A percentile compares a stretch with the other conserved stretches of the same genome.
phyloP scores from a whole-genome alignment of 1,139 yeast species.

The Blastobotrys serpentis region DNA sequence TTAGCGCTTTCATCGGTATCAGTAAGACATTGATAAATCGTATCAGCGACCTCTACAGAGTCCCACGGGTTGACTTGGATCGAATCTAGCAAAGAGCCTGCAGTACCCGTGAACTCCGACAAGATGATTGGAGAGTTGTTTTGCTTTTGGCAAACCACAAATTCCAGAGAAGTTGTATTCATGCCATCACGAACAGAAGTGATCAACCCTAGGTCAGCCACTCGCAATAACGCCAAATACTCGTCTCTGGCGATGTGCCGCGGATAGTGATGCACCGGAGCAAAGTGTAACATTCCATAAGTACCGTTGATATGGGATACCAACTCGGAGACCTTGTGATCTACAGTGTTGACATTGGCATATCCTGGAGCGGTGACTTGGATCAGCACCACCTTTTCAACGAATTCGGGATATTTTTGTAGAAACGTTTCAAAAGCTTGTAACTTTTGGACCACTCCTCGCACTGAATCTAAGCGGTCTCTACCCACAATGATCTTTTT shows the following conservation, averaged over 20 bases:
- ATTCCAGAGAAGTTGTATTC: conserved; percentile 93
- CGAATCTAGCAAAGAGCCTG: conserved; percentile 75
- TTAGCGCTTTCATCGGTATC: conserved; percentile 23
- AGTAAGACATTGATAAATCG: conserved; percentile 62
- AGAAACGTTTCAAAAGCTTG: conserved; percentile 90
- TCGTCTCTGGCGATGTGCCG: conserved; percentile 86
- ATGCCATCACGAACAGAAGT: conserved; percentile 94
- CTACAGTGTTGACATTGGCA: conserved; percentile 45
- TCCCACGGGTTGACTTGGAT: conserved; percentile 96
- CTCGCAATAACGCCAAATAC: conserved; percentile 80
- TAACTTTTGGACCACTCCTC: conserved; percentile 93
- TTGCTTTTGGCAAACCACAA: conserved; percentile 79
- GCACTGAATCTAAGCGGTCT: conserved; percentile 89
- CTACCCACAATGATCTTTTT: conserved; percentile 91
- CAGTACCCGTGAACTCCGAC: conserved; percentile 92
- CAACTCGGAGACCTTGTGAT: conserved; percentile 67
- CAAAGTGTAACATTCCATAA: conserved; percentile 73
- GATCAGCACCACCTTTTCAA: conserved; percentile 79
- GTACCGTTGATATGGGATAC: conserved; percentile 64
- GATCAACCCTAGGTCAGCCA: conserved; percentile 85
- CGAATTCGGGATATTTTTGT: conserved; percentile 90
- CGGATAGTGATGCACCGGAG: conserved; percentile 90
- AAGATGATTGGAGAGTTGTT: conserved; percentile 73
- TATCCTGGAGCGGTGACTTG: conserved; percentile 87
- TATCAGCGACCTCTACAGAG: conserved; percentile 84